These are phyloP conservation scores for Phylloporus arenicola DNA, from an alignment of 768 basidiomycete species.

Conservation along the genomic window DNA sequence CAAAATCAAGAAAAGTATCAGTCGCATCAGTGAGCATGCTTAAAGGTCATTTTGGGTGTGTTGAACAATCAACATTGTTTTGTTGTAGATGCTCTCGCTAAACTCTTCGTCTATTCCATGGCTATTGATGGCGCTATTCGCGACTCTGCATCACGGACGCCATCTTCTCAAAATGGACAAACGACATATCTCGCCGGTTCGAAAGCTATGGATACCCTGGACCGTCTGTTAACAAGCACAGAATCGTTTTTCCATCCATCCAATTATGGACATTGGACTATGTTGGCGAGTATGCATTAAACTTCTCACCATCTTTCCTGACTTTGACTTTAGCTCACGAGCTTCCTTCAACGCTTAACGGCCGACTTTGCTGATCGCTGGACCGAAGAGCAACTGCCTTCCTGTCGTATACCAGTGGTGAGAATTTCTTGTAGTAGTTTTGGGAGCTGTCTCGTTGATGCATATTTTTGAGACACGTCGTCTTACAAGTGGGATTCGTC, in stretches of 20 bases:
- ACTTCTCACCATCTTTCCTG: conserved; percentile 1
- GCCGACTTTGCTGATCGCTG: conserved; percentile 76
- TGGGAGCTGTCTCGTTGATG: not conserved
- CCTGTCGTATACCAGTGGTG: conserved; percentile 77
- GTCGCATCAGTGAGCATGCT: conserved; percentile 46
- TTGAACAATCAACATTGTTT: not conserved
- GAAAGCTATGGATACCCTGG: conserved; percentile 81
- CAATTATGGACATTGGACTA: conserved; percentile 82
- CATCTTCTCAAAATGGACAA: conserved; percentile 50
- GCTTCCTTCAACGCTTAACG: conserved; percentile 73
- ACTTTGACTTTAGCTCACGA: conserved; percentile 50
- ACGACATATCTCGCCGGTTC: conserved; percentile 73
- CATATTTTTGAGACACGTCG: conserved; percentile 51
- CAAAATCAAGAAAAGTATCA: conserved; percentile 66
- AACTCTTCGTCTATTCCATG: conserved; percentile 86
- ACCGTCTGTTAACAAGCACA: conserved; percentile 83
- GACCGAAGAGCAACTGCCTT: conserved; percentile 68
- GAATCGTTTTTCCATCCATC: conserved; percentile 96
- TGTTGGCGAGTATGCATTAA: conserved; percentile 16
- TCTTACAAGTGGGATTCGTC: conserved; percentile 74
- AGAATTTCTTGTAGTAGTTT: not conserved
- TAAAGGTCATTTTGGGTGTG: not conserved
- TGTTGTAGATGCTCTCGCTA: conserved; percentile 65
- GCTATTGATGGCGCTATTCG: conserved; percentile 69
- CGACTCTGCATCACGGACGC: conserved; percentile 51